These are phyloP conservation scores for Telfairia occidentalis DNA, from an alignment of 331 rosid species.

Conservation along the genomic window DNA sequence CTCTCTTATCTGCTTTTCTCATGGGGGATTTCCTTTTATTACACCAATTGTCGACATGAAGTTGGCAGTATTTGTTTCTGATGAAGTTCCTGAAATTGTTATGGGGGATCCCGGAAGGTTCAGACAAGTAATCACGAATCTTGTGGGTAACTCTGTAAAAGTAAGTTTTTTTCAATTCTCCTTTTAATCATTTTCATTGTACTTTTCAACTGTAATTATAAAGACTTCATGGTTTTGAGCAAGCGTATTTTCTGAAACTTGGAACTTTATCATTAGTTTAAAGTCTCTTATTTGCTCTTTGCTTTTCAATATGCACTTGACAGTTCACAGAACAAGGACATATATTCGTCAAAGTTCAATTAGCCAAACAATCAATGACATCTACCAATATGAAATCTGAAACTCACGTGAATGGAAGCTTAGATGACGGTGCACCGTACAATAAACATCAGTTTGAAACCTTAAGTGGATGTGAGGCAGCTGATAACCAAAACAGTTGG, in stretches of 20 bases:
- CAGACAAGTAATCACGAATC: constrained; percentile 88
- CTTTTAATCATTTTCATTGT: not conserved
- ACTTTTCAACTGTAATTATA: not conserved
- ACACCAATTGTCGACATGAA: constrained; percentile 31
- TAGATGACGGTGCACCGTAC: constrained; percentile 35
- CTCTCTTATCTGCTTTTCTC: not conserved
- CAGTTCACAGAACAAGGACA: constrained; percentile 98
- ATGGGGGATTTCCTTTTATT: not conserved
- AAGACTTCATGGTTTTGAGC: constrained; percentile 1
- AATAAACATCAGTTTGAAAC: constrained; percentile 50
- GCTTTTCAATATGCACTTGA: constrained; percentile 10
- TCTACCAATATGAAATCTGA: constrained; percentile 34
- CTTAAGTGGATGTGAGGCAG: constrained; percentile 83
- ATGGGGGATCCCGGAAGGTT: constrained; percentile 97
- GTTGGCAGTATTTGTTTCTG: constrained; percentile 94
- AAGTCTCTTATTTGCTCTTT: not conserved
- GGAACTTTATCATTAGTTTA: not conserved
- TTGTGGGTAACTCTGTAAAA: constrained; percentile 95
- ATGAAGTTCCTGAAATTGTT: constrained; percentile 75
- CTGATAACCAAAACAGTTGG: constrained; percentile 84
- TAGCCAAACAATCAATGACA: constrained; percentile 40
- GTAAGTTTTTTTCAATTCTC: constrained; percentile 33
- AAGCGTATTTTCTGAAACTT: not conserved
- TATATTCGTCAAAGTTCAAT: constrained; percentile 75
- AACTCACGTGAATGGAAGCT: constrained; percentile 32